Evolutionary conservation across 2,329 filamentous ascomycete species (phyloP), one percentile per base, ranked within the genome.

Genomic region (Fusarium drepaniforme): DNA sequence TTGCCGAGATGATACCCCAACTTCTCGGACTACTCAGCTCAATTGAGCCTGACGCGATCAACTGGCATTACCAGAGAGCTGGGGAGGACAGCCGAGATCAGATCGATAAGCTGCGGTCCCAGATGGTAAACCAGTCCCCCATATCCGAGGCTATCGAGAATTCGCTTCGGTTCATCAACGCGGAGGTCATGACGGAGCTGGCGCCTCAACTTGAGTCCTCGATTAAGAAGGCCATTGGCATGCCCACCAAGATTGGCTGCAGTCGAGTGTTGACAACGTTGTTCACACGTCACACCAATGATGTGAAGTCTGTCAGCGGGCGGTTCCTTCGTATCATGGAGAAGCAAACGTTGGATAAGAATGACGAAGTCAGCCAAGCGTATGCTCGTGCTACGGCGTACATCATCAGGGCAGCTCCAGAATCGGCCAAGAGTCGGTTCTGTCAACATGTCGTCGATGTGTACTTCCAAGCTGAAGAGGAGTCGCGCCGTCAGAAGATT

Each of bases 231-330:
- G 94, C 96, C 1, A 92, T 99, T 42, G 96, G 96, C 2, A 92
- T 98, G 84, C 96, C 96, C 3, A 97, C 95, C 0, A 98, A 98
- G 85, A 93, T 98, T 58, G 97, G 95, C 42, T 97, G 95, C 79
- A 94, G 93, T 74, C 91, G 95, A 66, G 92, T 98, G 3, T 88
- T 99, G 37, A 93, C 94, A 9, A 96, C 94, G 1, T 88, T 99
- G 9, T 94, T 94, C 61, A 96, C 96, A 61, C 91, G 95, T 15
- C 93, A 96, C 74, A 91, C 90, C 40, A 88, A 92, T 42, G 86
- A 96, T 35, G 94, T 98, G 82, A 90, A 89, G 42, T 92, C 94
- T 0, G 92, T 96, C 78, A 92, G 94, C 15, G 90, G 94, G 72
- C 87, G 89, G 11, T 95, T 98, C 78, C 86, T 98, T 61, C 93